Percentiles rank a stretch among this genome's conserved stretches.
These are phyloP conservation scores for Neospermospora avenae DNA, from an alignment of 2,329 filamentous ascomycete species.

Conservation along the genomic window DNA sequence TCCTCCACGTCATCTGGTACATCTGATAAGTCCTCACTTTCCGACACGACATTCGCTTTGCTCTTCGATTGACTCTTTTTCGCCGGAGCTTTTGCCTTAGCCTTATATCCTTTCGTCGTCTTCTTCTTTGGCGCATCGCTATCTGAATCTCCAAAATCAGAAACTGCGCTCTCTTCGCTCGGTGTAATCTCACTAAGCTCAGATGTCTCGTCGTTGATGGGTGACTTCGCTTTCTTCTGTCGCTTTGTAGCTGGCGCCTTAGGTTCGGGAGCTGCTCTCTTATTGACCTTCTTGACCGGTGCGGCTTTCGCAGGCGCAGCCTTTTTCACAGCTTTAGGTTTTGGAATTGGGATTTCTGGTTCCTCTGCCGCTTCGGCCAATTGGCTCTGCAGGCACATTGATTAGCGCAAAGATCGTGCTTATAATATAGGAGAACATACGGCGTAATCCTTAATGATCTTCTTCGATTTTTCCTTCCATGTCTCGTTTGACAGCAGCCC, in stretches of 20 bases:
- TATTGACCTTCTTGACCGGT: conserved; percentile 32
- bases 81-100: conserved; percentile 9
- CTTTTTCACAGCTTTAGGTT: conserved; percentile 15
- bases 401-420: conserved; percentile 1
- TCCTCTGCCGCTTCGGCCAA: conserved; percentile 17
- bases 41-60: conserved; percentile 21
- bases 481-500: conserved; percentile 47
- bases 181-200: conserved; percentile 9
- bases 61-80: conserved; percentile 14
- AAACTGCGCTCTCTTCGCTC: conserved; percentile 14
- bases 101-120: conserved; percentile 10
- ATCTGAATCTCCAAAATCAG: conserved; percentile 15
- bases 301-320: conserved; percentile 43
- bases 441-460: conserved; percentile 51
- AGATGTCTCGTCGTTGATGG: conserved; percentile 22
- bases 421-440: conserved; percentile 39
- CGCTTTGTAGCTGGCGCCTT: conserved; percentile 36
- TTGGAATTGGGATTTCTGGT: conserved; percentile 4
- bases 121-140: conserved; percentile 17
- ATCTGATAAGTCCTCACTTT: conserved; percentile 22
- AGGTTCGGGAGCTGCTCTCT: conserved; percentile 40
- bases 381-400: conserved; percentile 9
- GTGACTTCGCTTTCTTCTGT: conserved; percentile 31
- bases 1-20: conserved; percentile 4
- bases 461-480: conserved; percentile 60